Conservation (phyloP, 2,329 filamentous ascomycete genomes). For the Fusarium sp. region DNA sequence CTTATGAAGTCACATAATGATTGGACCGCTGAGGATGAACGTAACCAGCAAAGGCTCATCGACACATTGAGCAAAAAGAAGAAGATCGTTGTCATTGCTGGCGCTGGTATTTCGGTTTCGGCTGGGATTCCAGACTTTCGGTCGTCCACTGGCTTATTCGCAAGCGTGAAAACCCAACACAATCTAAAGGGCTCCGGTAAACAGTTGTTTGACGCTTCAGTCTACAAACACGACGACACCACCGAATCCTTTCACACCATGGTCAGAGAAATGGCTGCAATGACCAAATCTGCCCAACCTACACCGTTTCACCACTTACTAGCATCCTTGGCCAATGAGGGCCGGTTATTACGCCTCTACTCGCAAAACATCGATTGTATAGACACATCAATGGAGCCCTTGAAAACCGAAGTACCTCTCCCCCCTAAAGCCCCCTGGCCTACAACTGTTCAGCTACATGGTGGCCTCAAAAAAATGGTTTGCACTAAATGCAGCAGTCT, state of each 20-base stretch:
- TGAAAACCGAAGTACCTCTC: conserved; percentile 84
- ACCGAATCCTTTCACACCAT: conserved; percentile 95
- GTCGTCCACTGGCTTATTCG: conserved; percentile 90
- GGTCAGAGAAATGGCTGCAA: conserved; percentile 86
- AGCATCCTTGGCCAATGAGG: conserved; percentile 87
- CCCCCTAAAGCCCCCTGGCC: conserved; percentile 91
- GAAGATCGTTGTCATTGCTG: conserved; percentile 96
- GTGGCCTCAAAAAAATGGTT: conserved; percentile 94
- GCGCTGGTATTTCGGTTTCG: conserved; percentile 95
- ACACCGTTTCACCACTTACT: conserved; percentile 94
- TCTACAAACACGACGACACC: conserved; percentile 91
- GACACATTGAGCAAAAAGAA: conserved; percentile 85
- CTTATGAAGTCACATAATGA: conserved; percentile 65
- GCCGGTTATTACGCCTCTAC: conserved; percentile 88
- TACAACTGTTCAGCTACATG: conserved; percentile 90
- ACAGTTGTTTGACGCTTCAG: conserved; percentile 95
- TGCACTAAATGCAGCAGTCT: conserved; percentile 91
- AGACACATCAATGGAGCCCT: conserved; percentile 82
- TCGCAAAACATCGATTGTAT: conserved; percentile 98
- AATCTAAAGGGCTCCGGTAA: conserved; percentile 92
- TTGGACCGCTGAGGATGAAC: conserved; percentile 56
- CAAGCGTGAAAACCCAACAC: conserved; percentile 83
- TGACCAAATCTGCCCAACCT: conserved; percentile 80
- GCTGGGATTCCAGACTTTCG: conserved; percentile 98
- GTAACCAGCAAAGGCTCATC: conserved; percentile 76